Base-by-base conservation (phyloP, 108 stramenopile genomes). In the Poteriospumella lacustris region DNA sequence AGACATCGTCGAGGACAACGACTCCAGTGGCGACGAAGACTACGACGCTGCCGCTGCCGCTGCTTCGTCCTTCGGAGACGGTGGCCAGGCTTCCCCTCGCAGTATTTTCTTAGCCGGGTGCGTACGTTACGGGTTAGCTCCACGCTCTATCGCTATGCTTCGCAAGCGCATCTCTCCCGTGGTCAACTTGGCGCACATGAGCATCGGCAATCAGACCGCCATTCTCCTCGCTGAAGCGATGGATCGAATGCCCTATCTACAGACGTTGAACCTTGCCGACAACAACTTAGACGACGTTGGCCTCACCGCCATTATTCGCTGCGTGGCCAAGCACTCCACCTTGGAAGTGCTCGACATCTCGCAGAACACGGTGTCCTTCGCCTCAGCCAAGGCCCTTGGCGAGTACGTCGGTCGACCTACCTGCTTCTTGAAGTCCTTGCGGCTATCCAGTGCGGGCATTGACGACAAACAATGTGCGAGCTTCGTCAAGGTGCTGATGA, bases 401-500 rank as follows among this genome's bases (percentile, higher is more conserved):
- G 56, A 58, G 3, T 34, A 42, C 24, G 26, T 76, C 58, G 52
- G 56, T 3, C 0, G 9, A 0, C 19, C 31, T 9, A 47, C 34
- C 39, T 75, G 39, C 42, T n/a, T n/a, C 2, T 64, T 82, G 1
- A 68, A n/a, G 56, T 1, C 1, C 31, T 39, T 82, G 3, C n/a
- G 36, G 1, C 36, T 82, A 1, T 40, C 31, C 2, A 24, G 59
- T 41, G 81, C 77, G 26, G 77, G 76, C 42, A 44, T 82, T 26
- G 81, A 82, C 42, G 81, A 82, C 42, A 39, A 39, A 0, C 73
- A 82, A 43, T 82, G 81, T 42, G 44, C 41, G 29, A 2, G 24
- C 24, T 76, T 82, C 41, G 64, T 68, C 15, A 12, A 58, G 2
- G 77, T 76, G 19, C 77, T 82, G 36, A 64, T 42, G 52, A 36